Percentiles rank a stretch among this genome's conserved stretches.
phyloP scores from a whole-genome alignment of 1,284 basidiomycete species.

The Anthracocystis panici-leucophaei region DNA sequence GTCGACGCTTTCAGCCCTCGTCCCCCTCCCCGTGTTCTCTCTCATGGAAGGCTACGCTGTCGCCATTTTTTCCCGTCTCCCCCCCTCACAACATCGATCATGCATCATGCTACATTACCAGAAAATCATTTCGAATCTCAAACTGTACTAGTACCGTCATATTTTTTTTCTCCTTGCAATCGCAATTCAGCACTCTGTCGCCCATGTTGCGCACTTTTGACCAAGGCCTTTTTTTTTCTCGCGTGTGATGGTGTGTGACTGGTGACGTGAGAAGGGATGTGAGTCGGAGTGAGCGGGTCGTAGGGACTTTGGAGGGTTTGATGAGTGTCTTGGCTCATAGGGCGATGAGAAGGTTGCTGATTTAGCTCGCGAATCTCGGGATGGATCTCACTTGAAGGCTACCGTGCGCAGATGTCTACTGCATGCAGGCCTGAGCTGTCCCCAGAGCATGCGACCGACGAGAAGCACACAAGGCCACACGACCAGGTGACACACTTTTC shows the following conservation, averaged over 20 bases:
- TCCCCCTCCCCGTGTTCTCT: neutral
- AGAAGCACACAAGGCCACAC: too few species aligned
- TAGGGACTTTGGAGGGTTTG: too few species aligned
- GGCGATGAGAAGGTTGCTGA: too few species aligned
- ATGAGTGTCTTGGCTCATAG: too few species aligned
- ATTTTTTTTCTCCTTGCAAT: slow-evolving; percentile 14
- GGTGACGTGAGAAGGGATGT: too few species aligned
- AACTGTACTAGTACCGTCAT: slow-evolving; percentile 42
- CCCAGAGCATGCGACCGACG: too few species aligned
- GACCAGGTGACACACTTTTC: too few species aligned
- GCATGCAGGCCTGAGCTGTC: too few species aligned
- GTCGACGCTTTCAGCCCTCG: neutral
- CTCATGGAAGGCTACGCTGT: slow-evolving; percentile 17
- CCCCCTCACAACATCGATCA: slow-evolving; percentile 4
- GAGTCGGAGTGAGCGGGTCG: too few species aligned
- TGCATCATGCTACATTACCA: slow-evolving; percentile 35
- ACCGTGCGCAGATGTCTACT: too few species aligned
- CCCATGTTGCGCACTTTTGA: slow-evolving; percentile 10
- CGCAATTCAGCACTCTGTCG: slow-evolving; percentile 10
- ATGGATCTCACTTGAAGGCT: too few species aligned
- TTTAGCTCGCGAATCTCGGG: too few species aligned
- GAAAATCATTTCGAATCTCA: slow-evolving; percentile 21
- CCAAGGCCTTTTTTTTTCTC: neutral
- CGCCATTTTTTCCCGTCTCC: slow-evolving; percentile 1
- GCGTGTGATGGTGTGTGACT: neutral